Evolutionary conservation across 2,329 filamentous ascomycete species (phyloP), one percentile per base, ranked within the genome.

Genomic region (Colletotrichum limetticola): DNA sequence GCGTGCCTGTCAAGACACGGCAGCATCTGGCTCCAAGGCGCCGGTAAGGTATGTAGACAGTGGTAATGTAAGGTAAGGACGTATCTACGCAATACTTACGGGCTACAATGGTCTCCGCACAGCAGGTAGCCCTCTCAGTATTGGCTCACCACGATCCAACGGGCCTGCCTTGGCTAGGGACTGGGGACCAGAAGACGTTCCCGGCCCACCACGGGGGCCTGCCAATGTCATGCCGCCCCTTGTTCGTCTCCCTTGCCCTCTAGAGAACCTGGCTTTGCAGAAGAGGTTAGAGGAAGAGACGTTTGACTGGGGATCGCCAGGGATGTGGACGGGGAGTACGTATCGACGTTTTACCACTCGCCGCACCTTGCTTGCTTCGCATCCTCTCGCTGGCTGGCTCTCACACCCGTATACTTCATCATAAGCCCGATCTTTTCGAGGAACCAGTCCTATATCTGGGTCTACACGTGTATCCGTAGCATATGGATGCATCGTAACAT

Each of bases 261-360:
- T 22, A 58, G 30, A 52, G 49, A 71, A 53, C 14, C 16, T 58
- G 28, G 60, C 67, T 24, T 16, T 69, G 67, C 60, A 58, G 37
- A 28, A 63, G n/a, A 35, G 26, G 42, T 24, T 35, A 35, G 56
- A 30, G 62, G 56, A 60, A 22, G 68, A 56, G 56, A 64, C 37
- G 64, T 30, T 28, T 30, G 53, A 32, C 24, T n/a, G 55, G 68
- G 30, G 42, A 32, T n/a, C 19, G 30, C 30, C 26, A 52, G 59
- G 49, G 53, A 42, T 35, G 12, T 32, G 46, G 42, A 26, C 22
- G 35, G 32, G 57, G n/a, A 46, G 35, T 58, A 64, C 60, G 60
- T 69, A 57, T 24, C 61, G 53, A 37, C n/a, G 60, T 58, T 66
- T 69, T 52, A 69, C 16, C 22, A 58, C 35, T 37, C 42, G 55